These are phyloP conservation scores for Saccharum officinarum DNA, from an alignment of 176 grass and related monocot genomes.

Conservation along the genomic window DNA sequence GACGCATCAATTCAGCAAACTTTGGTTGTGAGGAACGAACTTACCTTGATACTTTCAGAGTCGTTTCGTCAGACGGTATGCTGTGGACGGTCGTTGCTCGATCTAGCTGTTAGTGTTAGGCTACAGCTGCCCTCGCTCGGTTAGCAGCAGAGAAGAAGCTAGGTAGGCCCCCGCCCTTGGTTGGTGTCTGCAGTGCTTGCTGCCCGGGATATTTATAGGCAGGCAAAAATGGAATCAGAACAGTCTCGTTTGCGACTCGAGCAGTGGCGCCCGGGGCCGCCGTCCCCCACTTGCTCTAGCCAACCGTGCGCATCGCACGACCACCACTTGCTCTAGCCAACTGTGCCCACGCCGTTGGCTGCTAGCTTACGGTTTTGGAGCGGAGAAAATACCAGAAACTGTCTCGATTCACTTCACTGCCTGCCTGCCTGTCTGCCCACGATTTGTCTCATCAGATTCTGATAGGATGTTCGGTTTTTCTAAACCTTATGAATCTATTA, in stretches of 20 bases:
- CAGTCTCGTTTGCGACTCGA: not conserved
- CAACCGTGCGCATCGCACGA: slow-evolving; percentile 20
- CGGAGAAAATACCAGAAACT: slow-evolving; percentile 15
- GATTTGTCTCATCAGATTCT: not conserved
- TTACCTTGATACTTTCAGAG: slow-evolving; percentile 32
- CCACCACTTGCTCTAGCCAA: slow-evolving; percentile 15
- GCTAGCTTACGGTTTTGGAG: not conserved
- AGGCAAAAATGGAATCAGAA: slow-evolving; percentile 46
- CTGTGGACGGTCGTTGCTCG: not conserved
- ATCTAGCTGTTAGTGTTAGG: not conserved
- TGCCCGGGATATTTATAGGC: slow-evolving; percentile 47
- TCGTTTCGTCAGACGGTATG: not conserved
- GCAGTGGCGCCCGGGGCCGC: not conserved
- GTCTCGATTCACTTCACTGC: not conserved
- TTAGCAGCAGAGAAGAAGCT: slow-evolving; percentile 1
- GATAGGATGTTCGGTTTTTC: too few relatives aligned
- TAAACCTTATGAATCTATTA: not conserved
- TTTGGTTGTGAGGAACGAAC: slow-evolving; percentile 12
- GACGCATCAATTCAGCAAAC: not conserved
- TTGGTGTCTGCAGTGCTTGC: slow-evolving; percentile 41
- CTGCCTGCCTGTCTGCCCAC: not conserved
- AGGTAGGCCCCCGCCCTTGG: not conserved
- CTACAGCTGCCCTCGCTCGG: not conserved
- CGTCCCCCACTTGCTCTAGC: not conserved
- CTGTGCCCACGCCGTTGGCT: slow-evolving; percentile 34